These are phyloP conservation scores for Talaromyces sp. DNA, from an alignment of 2,329 filamentous ascomycete genomes.

Conservation along the genomic window DNA sequence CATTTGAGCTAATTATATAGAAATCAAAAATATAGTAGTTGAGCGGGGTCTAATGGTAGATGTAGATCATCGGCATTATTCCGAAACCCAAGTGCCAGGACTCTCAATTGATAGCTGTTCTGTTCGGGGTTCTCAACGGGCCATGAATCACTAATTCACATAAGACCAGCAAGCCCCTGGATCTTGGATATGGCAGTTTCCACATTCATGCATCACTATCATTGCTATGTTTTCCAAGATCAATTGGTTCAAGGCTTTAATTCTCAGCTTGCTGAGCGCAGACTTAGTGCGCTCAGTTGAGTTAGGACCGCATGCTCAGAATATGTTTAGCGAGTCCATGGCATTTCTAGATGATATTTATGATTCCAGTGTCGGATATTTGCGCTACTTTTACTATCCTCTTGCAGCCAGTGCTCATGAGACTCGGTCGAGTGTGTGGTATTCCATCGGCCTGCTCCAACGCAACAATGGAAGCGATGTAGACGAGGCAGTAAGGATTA, in stretches of 20 bases:
- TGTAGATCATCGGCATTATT: not conserved
- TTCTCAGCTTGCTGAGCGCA: slow-evolving; percentile 5
- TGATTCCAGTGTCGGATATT: slow-evolving; percentile 47
- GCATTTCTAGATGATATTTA: slow-evolving; percentile 51
- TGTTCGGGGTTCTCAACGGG: not conserved
- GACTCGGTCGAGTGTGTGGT: slow-evolving; percentile 54
- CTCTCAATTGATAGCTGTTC: not conserved
- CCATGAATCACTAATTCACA: not conserved
- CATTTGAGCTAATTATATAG: too few relatives aligned
- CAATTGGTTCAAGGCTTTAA: slow-evolving; percentile 2
- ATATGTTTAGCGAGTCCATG: slow-evolving; percentile 48
- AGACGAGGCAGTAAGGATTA: slow-evolving; percentile 47
- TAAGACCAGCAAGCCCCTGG: not conserved
- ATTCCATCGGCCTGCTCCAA: slow-evolving; percentile 53
- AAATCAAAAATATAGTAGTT: not conserved
- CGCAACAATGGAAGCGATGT: slow-evolving; percentile 48
- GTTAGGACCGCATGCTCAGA: slow-evolving; percentile 23
- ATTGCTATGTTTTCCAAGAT: slow-evolving; percentile 2
- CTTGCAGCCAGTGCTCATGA: slow-evolving; percentile 45
- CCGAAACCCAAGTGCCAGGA: not conserved
- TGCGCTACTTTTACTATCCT: slow-evolving; percentile 41
- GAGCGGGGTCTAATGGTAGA: not conserved
- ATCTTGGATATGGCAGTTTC: not conserved
- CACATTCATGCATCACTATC: not conserved
- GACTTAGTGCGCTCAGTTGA: slow-evolving; percentile 1